Evolutionary conservation across 495 filamentous ascomycete species (phyloP), one percentile per base, ranked within the genome.

Genomic region (Aspergillus sclerotiicarbonarius): DNA sequence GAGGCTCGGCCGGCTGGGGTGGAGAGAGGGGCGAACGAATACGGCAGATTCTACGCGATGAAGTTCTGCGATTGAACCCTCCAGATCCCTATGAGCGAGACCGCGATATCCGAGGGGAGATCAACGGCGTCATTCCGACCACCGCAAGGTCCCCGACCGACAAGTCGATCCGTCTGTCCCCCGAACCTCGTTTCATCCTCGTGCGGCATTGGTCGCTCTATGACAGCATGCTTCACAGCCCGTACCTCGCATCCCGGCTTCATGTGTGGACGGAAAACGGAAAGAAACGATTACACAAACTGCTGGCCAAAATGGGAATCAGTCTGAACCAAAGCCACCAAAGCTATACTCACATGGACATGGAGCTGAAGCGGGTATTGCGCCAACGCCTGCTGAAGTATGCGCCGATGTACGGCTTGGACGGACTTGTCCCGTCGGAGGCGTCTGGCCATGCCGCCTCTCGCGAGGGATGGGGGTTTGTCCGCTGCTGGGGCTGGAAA

Each of bases 261-360:
- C 92, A 94, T 68, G 91, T 96, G 20, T 98, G 95, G 95, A 95
- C 85, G 57, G 94, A 97, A 44, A 80, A 78, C 39, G 94, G 94
- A 16, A 78, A 88, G 20, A 96, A 96, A 69, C 84, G 93, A 39
- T 77, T 98, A n/a, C 91, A 98, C 71, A 97, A 96, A 67, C 80
- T 98, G 0, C 80, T 98, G 10, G 94, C 94, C 33, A 98, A 97
- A 71, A 98, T 98, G 95, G 94, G 94, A 21, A 90, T 98, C 62
- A 92, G 89, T 70, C 77, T 98, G 31, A 88, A 84, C 18, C 93
- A 98, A 77, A 96, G 92, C 74, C 91, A 90, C 61, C 92, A 97
- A 69, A 92, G 83, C 65, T 98, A 98, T 69, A 90, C 92, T 2
- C 94, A 98, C 71, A 96, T 98, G 91, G 95, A 98, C 68, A 93